These are phyloP conservation scores for Aspergillus biplanus DNA, from an alignment of 495 filamentous ascomycete species.

Conservation along the genomic window DNA sequence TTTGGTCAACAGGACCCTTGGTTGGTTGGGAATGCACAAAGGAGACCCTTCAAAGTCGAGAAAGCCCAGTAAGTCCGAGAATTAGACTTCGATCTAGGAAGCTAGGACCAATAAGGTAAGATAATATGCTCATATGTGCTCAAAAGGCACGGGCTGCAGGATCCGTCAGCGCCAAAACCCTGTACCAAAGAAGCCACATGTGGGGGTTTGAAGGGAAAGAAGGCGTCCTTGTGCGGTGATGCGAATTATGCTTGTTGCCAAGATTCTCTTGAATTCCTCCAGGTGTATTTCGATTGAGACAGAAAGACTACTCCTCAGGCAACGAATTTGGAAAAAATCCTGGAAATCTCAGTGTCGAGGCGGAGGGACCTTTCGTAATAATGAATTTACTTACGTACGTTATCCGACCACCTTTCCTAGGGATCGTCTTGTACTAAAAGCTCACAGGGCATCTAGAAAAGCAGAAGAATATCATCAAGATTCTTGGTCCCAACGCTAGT, in stretches of 20 bases:
- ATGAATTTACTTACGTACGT: too few relatives aligned
- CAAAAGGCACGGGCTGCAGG: slow-evolving; percentile 12
- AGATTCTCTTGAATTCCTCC: too few relatives aligned
- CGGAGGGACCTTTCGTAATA: too few relatives aligned
- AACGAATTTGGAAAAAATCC: too few relatives aligned
- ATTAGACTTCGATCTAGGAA: not conserved
- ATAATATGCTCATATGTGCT: slow-evolving; percentile 41
- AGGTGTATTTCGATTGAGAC: too few relatives aligned
- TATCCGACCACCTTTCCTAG: too few relatives aligned
- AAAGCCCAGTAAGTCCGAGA: not conserved
- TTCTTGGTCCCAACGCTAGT: slow-evolving; percentile 1
- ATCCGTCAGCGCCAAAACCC: slow-evolving; percentile 4
- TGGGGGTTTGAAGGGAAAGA: slow-evolving; percentile 4
- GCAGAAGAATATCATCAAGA: not conserved
- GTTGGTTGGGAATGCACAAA: not conserved
- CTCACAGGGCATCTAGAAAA: not conserved
- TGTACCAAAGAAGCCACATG: slow-evolving; percentile 1
- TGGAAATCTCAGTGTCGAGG: too few relatives aligned
- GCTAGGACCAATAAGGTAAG: slow-evolving; percentile 28
- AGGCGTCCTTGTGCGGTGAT: too few relatives aligned
- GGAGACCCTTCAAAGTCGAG: not conserved
- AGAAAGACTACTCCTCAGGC: too few relatives aligned
- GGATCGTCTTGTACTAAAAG: too few relatives aligned
- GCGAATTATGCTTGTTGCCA: too few relatives aligned
- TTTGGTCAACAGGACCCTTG: not conserved